phyloP scores from a whole-genome alignment of 305 asterid species.

The Solanum chacoense region DNA sequence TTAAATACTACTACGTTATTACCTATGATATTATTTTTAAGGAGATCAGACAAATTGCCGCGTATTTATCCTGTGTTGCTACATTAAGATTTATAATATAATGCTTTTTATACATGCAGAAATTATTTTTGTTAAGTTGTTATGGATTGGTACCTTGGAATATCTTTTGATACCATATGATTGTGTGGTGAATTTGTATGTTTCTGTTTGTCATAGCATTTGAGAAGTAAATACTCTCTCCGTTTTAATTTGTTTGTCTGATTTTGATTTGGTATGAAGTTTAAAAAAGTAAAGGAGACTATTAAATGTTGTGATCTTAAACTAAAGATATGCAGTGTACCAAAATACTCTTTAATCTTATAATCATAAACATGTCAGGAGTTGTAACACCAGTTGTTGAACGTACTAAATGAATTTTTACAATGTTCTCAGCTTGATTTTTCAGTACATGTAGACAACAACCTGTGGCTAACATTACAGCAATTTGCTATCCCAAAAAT shows the following conservation, averaged over 20 bases:
- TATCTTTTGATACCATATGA: neutral
- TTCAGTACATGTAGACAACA: neutral
- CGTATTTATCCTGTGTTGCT: neutral
- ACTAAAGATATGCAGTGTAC: too few species aligned
- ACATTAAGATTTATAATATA: neutral
- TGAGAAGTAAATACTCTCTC: neutral
- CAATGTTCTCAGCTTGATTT: neutral
- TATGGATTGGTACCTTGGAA: neutral
- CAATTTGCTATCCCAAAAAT: neutral
- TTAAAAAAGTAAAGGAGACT: neutral
- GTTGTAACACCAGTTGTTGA: too few species aligned
- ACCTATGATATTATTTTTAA: neutral
- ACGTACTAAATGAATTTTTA: neutral
- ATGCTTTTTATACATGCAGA: neutral
- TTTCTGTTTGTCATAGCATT: neutral
- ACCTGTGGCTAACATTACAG: neutral
- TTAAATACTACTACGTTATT: neutral
- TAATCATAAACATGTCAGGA: too few species aligned
- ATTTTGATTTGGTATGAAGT: too few species aligned
- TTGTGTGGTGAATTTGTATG: neutral
- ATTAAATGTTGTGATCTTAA: too few species aligned
- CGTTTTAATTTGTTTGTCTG: too few species aligned
- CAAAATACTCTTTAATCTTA: too few species aligned
- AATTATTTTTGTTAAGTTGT: neutral
- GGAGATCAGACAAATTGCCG: neutral